Base-by-base conservation (phyloP, 192 early-diverging fungal genomes). In the Entophlyctis luteolus region DNA sequence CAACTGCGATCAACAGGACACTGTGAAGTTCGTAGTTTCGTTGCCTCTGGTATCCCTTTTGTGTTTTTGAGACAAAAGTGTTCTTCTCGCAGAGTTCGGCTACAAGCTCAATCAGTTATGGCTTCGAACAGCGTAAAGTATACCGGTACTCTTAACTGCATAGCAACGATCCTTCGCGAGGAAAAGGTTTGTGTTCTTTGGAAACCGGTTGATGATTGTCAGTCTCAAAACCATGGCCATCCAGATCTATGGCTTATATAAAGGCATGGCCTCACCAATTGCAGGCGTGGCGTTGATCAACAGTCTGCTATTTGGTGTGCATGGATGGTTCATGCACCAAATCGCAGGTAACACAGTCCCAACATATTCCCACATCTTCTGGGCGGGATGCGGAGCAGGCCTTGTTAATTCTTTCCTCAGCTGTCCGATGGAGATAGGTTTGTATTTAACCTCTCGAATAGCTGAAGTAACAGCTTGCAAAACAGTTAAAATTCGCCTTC, bases 181-280 rank as follows among this genome's bases (percentile, higher is more conserved):
- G 79, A 81, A 53, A 60, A 69, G 71, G 78, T 80, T 31, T n/a
- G 48, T 47, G 37, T 22, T 27, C 16, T 28, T 14, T 33, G 29
- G 48, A 31, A 29, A n/a, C 4, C 25, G 0, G 1, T 2, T 22
- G 36, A 3, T 52, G 62, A 29, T 28, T 25, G 23, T 22, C 22
- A 6, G 18, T 65, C 23, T 4, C 39, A 42, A 42, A 42, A 42
- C 8, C 8, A 42, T 8, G 8, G 39, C 39, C 39, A 42, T 8
- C 39, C 39, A 75, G 73, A 8, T 81, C 20, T 20, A 53, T 25
- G 93, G 93, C 67, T 85, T 98, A 48, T 98, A 95, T 82, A 90
- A 94, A 52, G 96, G 96, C 50, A 95, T 98, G 94, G 83, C 88
- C 12, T 88, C 92, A 4, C 96, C 96, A 45, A 73, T 98, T 33